phyloP scores from a whole-genome alignment of 2,329 filamentous ascomycete species.

The Fusarium pseudonygamai region DNA sequence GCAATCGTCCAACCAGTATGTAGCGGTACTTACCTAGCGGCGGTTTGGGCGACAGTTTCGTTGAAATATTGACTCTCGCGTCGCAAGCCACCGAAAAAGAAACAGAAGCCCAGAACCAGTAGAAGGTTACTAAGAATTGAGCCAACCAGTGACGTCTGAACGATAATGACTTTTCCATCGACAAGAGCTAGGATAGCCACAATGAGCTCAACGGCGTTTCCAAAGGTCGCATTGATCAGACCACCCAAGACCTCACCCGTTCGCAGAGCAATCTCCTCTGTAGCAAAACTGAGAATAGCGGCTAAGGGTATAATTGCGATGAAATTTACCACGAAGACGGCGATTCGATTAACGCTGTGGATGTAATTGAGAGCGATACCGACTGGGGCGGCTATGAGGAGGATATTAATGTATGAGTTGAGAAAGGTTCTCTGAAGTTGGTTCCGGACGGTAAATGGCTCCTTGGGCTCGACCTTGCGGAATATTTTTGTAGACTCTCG shows the following conservation, averaged over 20 bases:
- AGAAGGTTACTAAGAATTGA: slow-evolving; percentile 92
- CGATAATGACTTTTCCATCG: slow-evolving; percentile 80
- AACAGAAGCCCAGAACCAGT: slow-evolving; percentile 90
- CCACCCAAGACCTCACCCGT: slow-evolving; percentile 89
- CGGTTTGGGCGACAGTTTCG: slow-evolving; percentile 89
- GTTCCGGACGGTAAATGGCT: slow-evolving; percentile 67
- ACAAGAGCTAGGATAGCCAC: slow-evolving; percentile 85
- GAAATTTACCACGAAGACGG: slow-evolving; percentile 89
- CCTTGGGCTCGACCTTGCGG: slow-evolving; percentile 59
- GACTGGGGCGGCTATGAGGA: slow-evolving; percentile 80
- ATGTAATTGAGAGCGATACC: slow-evolving; percentile 81
- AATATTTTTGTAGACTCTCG: slow-evolving; percentile 56
- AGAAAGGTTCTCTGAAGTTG: slow-evolving; percentile 80
- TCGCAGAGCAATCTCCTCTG: slow-evolving; percentile 85
- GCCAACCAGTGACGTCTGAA: slow-evolving; percentile 91
- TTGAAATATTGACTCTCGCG: slow-evolving; percentile 90
- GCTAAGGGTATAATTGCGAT: slow-evolving; percentile 92
- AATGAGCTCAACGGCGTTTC: slow-evolving; percentile 91
- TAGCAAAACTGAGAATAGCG: slow-evolving; percentile 85
- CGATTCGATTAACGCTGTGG: slow-evolving; percentile 62
- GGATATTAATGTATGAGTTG: slow-evolving; percentile 86
- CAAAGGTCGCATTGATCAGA: slow-evolving; percentile 89
- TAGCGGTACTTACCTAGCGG: slow-evolving; percentile 63
- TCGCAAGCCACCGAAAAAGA: slow-evolving; percentile 85
- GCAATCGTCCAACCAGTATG: background rate